Base-by-base conservation (phyloP, 805 yeast genomes). In the Candida silvatica region DNA sequence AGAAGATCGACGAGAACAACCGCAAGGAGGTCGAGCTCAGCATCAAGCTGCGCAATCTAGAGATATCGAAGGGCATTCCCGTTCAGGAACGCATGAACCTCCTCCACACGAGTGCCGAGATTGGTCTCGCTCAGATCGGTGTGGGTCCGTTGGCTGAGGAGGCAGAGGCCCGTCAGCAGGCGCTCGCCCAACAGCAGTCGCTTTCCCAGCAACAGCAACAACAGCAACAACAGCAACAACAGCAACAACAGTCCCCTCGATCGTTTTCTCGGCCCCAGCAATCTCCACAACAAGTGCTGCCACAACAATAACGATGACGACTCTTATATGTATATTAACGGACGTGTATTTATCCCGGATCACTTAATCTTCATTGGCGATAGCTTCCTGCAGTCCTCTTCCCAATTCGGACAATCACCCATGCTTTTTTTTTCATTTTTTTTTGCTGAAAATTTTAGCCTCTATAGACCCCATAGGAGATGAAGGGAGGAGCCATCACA, bases 11-110 rank as follows among this genome's bases (percentile, higher is more conserved):
- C 52, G 75, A 74, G 37, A 81, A 76, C 46, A 86, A 86, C 56
- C 64, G 90, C 37, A 72, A 71, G 40, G 95, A 86, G 52, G 83
- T 82, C 11, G 94, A 82, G 49, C 59, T 82, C 34, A 67, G 77
- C 27, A 66, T 80, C 49, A 67, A 67, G 42, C 58, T 82, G 43
- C 72, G 76, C 49, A 69, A 65, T 24, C 55, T 80, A 39, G 69
- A 76, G 43, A 63, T 61, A 30, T 48, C 59, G 14, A 62, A 64
- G 19, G 64, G 65, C 42, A 51, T 64, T 22, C 66, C 66, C 11
- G 52, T 66, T 18, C 52, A 63, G 41, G 44, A 51, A 41, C 41
- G 53, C 46, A 44, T 63, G 38, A 59, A 71, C 51, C 56, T 75
- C 46, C 54, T 71, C 49, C 62, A 78, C 45, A 84, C 95, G 2